Evolutionary conservation across 1,139 yeast species (phyloP).

Genomic region (Torulaspora pretoriensis): DNA sequence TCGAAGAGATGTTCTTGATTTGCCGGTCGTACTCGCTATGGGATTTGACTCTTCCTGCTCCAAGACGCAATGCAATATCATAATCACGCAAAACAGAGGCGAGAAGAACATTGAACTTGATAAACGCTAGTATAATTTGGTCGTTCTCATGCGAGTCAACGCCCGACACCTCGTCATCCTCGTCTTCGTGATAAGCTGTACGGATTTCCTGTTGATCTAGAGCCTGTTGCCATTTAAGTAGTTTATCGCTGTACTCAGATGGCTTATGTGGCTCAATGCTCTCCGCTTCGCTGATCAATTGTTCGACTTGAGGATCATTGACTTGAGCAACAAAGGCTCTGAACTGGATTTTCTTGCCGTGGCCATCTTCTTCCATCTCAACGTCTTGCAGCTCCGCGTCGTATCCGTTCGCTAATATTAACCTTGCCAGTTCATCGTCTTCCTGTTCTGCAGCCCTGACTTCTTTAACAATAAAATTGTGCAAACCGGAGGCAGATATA

Average conservation of each 20-base stretch:
- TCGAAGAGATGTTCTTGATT: conserved; percentile 27
- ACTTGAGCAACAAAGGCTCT: conserved; percentile 67
- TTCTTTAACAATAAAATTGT: conserved; percentile 20
- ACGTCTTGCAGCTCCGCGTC: conserved; percentile 16
- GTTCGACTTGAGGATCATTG: conserved; percentile 68
- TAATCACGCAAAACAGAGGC: conserved; percentile 71
- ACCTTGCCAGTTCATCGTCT: conserved; percentile 41
- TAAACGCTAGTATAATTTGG: conserved; percentile 69
- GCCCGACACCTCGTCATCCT: conserved; percentile 36
- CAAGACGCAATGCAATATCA: conserved; percentile 43
- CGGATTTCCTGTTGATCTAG: conserved; percentile 48
- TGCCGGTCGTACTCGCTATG: conserved; percentile 34
- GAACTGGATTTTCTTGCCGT: conserved; percentile 54
- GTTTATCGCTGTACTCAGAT: conserved; percentile 44
- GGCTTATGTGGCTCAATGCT: conserved; percentile 31
- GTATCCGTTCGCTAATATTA: conserved; percentile 41
- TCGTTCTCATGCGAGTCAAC: conserved; percentile 61
- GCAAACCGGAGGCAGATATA: conserved; percentile 25
- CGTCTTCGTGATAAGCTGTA: conserved; percentile 39
- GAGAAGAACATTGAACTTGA: conserved; percentile 63
- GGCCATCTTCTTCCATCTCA: conserved; percentile 23
- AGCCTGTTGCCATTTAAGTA: conserved; percentile 56
- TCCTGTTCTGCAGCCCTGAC: conserved; percentile 27
- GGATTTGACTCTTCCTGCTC: conserved; percentile 17
- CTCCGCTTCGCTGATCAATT: conserved; percentile 41